Evolutionary conservation across 2,329 filamentous ascomycete species (phyloP).

Genomic region (Microascus cirrosus): DNA sequence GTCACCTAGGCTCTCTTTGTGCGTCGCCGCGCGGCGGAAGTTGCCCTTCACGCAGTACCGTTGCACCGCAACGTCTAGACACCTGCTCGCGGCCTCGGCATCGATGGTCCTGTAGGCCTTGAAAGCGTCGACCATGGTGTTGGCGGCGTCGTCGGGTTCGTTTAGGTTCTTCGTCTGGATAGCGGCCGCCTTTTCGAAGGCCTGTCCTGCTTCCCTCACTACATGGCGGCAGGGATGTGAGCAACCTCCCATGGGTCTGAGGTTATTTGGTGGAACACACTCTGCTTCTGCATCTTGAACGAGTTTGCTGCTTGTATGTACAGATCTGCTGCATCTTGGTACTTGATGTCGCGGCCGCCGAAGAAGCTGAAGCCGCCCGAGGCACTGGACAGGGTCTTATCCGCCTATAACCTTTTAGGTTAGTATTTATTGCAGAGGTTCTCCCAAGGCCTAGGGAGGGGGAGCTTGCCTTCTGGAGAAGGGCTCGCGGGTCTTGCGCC

Average conservation of each 20-base stretch:
- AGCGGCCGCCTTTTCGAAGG: slow-evolving; percentile 76
- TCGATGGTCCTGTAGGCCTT: slow-evolving; percentile 86
- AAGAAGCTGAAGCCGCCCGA: slow-evolving; percentile 81
- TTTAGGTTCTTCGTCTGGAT: slow-evolving; percentile 74
- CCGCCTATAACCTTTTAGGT: slow-evolving; percentile 49
- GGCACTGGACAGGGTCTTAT: slow-evolving; percentile 68
- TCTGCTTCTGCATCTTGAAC: slow-evolving; percentile 77
- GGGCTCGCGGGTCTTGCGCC: slow-evolving; percentile 66
- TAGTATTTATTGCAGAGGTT: background rate
- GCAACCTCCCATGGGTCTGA: background rate
- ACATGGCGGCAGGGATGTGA: slow-evolving; percentile 1
- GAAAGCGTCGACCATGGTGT: slow-evolving; percentile 81
- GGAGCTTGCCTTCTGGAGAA: slow-evolving; percentile 60
- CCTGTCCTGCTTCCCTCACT: slow-evolving; percentile 78
- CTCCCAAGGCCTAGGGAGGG: background rate
- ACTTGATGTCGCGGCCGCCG: slow-evolving; percentile 77
- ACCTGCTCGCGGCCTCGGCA: slow-evolving; percentile 71
- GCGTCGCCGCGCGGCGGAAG: slow-evolving; percentile 78
- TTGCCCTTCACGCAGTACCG: slow-evolving; percentile 87
- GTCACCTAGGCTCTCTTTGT: slow-evolving; percentile 83
- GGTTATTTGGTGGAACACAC: slow-evolving; percentile 31
- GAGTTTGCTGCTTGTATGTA: slow-evolving; percentile 86
- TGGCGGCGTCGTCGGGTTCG: slow-evolving; percentile 86
- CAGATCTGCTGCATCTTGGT: slow-evolving; percentile 76
- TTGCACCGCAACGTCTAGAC: slow-evolving; percentile 66